Base-by-base conservation (phyloP, 2,329 filamentous ascomycete species). In the Helicocarpus griseus region DNA sequence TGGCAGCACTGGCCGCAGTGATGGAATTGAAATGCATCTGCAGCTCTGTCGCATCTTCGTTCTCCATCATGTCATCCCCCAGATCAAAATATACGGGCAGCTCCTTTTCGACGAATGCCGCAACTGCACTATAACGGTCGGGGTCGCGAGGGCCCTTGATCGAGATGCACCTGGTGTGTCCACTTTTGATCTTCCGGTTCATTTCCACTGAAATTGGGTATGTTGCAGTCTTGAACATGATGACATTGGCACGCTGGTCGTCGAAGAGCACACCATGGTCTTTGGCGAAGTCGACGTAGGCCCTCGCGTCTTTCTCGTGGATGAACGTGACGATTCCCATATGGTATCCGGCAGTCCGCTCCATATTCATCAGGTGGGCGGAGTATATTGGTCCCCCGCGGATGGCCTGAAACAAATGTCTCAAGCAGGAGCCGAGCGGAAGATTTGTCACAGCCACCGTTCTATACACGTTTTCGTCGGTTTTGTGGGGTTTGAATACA, bases 301-400 rank as follows among this genome's bases (percentile, higher is more conserved):
- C 46, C 11, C 53, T 17, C 2, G 65, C 63, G 31, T 63, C 57
- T 2, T 49, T 36, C 43, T 66, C 57, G 3, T 48, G 52, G 14
- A 65, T 48, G 45, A 68, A 68, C 3, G 60, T 59, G 1, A 68
- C 51, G 29, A 67, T 52, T 5, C 60, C 65, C 3, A 63, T 67
- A 43, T 62, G 61, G 22, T 56, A 61, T 6, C 65, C 63, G 1
- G 59, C 63, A 24, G 64, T 61, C 2, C 56, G 38, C 11, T 38
- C 51, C 5, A 64, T 67, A 50, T 66, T 60, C 35, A 61, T 53
- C 4, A 68, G 56, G 40, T 60, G 58, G 9, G 63, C 63, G 2
- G 60, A 61, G 44, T 61, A 63, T 8, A 68, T 56, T 17, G 60
- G 19, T 5, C 61, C 64, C 6, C 61, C 62, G 1, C 53, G 50